Evolutionary conservation across 176 grass and related monocot species (phyloP).

Genomic region (Thalia dealbata): DNA sequence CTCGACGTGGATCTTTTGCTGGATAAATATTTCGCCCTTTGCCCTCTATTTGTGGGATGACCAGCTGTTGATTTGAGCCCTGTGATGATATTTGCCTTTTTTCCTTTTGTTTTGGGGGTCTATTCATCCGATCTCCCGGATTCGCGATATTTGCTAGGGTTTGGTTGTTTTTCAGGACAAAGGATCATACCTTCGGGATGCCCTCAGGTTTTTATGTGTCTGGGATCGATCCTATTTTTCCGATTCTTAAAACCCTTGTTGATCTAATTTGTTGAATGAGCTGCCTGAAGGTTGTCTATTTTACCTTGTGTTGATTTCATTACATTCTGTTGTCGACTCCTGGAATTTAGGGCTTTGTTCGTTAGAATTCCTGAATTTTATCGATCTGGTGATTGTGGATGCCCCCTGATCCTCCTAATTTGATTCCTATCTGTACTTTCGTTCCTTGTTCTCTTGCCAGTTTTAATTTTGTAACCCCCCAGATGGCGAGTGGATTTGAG

Average conservation of each 20-base stretch:
- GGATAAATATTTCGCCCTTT: not conserved
- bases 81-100: not conserved
- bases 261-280: not conserved
- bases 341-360: not conserved
- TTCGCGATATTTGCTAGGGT: no score
- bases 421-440: no score
- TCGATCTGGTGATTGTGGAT: not conserved
- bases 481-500: constrained; percentile 46
- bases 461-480: not conserved
- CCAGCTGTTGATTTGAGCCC: not conserved
- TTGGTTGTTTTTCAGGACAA: not conserved
- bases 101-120: not conserved
- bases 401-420: not conserved
- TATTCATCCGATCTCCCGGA: not conserved
- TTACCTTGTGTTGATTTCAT: not conserved
- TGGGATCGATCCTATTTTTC: no score
- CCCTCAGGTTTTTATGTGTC: not conserved
- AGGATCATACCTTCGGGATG: not conserved
- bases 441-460: not conserved
- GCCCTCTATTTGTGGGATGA: not conserved
- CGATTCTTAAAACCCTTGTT: not conserved
- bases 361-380: not conserved
- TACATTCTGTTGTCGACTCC: not conserved
- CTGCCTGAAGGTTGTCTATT: not conserved
- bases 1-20: not conserved